These are phyloP conservation scores for Lanmaoa rubissima DNA, from an alignment of 768 basidiomycete genomes.

Conservation along the genomic window DNA sequence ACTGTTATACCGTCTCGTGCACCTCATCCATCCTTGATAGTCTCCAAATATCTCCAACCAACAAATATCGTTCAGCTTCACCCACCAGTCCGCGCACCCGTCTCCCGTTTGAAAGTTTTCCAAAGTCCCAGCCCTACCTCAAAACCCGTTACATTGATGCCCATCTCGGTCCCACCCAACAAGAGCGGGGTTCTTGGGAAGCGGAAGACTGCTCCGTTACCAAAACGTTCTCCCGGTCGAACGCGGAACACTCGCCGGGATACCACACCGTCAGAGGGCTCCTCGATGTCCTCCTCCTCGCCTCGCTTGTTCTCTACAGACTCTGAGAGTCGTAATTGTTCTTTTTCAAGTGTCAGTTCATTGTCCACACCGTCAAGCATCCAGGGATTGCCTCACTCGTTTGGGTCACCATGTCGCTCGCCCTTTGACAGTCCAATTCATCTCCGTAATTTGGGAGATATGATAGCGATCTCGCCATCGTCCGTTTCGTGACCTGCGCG, in stretches of 20 bases:
- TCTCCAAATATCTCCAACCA: not conserved
- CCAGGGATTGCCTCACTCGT: not conserved
- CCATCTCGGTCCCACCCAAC: no score
- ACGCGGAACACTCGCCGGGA: not conserved
- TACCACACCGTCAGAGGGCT: slow-evolving; percentile 5
- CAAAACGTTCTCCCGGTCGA: slow-evolving; percentile 2
- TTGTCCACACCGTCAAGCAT: not conserved
- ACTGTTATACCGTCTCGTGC: slow-evolving; percentile 16
- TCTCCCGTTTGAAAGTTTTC: slow-evolving; percentile 1
- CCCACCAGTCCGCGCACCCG: not conserved
- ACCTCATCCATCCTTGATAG: slow-evolving; percentile 16
- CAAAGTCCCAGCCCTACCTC: not conserved
- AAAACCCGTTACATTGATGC: slow-evolving; percentile 10
- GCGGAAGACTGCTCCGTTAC: slow-evolving; percentile 9
- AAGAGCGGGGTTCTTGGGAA: not conserved
- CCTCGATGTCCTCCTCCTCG: slow-evolving; percentile 3
- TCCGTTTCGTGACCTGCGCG: not conserved
- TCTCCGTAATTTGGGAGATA: not conserved
- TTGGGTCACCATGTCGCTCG: not conserved
- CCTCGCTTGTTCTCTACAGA: slow-evolving; percentile 4
- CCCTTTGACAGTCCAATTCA: not conserved
- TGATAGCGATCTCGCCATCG: not conserved
- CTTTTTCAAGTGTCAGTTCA: not conserved
- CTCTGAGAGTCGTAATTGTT: not conserved
- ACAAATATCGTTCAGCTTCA: not conserved